Conservation (phyloP, 2,329 filamentous ascomycete genomes). For the Alternaria arbusti region DNA sequence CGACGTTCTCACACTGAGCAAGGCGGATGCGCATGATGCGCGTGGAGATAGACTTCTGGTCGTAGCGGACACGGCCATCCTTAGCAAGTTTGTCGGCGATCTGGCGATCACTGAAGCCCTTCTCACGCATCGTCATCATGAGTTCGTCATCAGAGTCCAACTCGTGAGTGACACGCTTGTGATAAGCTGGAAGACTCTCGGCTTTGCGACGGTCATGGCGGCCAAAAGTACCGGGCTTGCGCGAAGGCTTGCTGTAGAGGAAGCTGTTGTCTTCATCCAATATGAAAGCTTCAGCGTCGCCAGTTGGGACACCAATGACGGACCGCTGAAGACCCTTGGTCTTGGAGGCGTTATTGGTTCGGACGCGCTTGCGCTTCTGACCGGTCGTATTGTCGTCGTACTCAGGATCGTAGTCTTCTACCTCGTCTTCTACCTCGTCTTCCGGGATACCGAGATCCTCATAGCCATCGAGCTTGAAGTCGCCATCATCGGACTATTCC, state of each 20-base stretch:
- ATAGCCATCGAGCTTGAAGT: constrained; percentile 26
- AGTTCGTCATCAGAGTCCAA: constrained; percentile 58
- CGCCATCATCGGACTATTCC: constrained; percentile 17
- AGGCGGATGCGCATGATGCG: constrained; percentile 56
- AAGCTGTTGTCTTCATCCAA: constrained; percentile 25
- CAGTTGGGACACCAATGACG: constrained; percentile 12
- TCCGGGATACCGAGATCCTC: constrained; percentile 11
- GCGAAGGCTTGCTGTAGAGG: constrained; percentile 13
- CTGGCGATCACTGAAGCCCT: constrained; percentile 52
- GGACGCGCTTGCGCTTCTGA: constrained; percentile 26
- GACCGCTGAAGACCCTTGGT: constrained; percentile 14
- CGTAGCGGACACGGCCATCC: constrained; percentile 53
- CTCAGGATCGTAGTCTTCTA: constrained; percentile 12
- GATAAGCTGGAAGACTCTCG: constrained; percentile 47
- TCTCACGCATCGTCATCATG: constrained; percentile 52
- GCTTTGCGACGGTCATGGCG: constrained; percentile 34
- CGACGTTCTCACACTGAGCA: constrained; percentile 51
- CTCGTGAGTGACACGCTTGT: constrained; percentile 51
- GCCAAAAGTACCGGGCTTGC: constrained; percentile 31
- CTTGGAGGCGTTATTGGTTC: constrained; percentile 7
- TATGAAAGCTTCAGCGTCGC: constrained; percentile 27
- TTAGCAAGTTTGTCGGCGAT: constrained; percentile 52
- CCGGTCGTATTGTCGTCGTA: constrained; percentile 9
- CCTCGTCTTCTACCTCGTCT: constrained; percentile 9
- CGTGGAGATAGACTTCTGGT: constrained; percentile 56